Conservation (phyloP, 192 early-diverging fungal genomes). For the Spinellus fusiger region DNA sequence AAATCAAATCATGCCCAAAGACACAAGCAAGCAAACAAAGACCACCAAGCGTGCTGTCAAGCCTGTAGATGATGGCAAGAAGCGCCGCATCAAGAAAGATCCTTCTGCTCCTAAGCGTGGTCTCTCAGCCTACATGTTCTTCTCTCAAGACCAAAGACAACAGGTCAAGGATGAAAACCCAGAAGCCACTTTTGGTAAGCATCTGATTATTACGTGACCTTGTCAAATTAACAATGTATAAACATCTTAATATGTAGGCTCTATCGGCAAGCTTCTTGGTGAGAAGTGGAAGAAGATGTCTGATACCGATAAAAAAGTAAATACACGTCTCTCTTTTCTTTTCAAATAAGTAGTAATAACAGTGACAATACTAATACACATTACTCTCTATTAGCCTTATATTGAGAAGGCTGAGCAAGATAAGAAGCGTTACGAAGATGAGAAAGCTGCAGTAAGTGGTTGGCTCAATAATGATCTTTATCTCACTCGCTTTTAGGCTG, state of each 20-base stretch:
- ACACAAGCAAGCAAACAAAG: neutral
- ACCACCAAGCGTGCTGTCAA: slow-evolving; percentile 19
- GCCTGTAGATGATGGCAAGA: slow-evolving; percentile 39
- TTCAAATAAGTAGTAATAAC: neutral
- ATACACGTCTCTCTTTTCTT: neutral
- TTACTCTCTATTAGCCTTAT: slow-evolving; percentile 11
- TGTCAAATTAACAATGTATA: no score
- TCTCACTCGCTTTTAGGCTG: no score
- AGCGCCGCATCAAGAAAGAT: slow-evolving; percentile 71
- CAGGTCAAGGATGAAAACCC: slow-evolving; percentile 78
- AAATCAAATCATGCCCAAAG: neutral
- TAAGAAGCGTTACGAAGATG: slow-evolving; percentile 24
- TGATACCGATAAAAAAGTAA: slow-evolving; percentile 19
- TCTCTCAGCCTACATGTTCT: slow-evolving; percentile 85
- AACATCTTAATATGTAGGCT: slow-evolving; percentile 3
- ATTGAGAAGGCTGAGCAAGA: slow-evolving; percentile 24
- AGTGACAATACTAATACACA: neutral
- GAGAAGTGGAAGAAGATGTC: slow-evolving; percentile 34
- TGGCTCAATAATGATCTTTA: no score
- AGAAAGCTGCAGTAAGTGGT: slow-evolving; percentile 20
- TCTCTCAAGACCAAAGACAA: slow-evolving; percentile 72
- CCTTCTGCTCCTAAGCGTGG: slow-evolving; percentile 85
- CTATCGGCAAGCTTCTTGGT: slow-evolving; percentile 30
- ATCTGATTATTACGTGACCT: neutral
- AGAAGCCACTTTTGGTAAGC: slow-evolving; percentile 54